Conservation (phyloP, 306 rosid genomes). For the Castanea sativa region DNA sequence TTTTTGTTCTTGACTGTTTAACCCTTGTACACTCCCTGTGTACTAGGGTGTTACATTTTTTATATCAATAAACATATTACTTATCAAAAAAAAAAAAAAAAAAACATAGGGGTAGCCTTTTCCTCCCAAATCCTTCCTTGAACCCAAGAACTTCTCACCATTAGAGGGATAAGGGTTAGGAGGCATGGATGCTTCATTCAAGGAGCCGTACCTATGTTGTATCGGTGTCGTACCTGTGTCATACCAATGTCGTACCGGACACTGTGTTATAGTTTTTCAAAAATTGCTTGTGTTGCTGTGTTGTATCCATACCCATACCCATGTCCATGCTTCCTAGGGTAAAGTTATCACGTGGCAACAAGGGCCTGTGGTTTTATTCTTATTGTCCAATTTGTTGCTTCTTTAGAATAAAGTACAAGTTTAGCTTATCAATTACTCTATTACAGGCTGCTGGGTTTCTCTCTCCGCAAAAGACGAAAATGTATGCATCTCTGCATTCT, state of each 20-base stretch:
- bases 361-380: neutral
- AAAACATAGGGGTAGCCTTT: neutral
- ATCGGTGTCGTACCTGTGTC: too few relatives aligned
- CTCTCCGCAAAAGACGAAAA: constrained; percentile 73
- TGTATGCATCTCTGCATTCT: constrained; percentile 49
- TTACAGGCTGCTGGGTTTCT: constrained; percentile 71
- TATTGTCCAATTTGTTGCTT: constrained; percentile 13
- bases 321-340: neutral
- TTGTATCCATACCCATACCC: too few relatives aligned
- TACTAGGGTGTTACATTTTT: too few relatives aligned
- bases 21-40: too few relatives aligned
- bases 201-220: too few relatives aligned
- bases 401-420: constrained; percentile 7
- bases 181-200: too few relatives aligned
- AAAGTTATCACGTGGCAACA: neutral
- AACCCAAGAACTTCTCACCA: neutral
- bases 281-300: too few relatives aligned
- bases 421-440: constrained; percentile 34
- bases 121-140: neutral
- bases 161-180: neutral
- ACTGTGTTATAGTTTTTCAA: too few relatives aligned
- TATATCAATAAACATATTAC: too few relatives aligned
- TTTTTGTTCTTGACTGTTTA: too few relatives aligned
- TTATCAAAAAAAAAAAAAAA: too few relatives aligned
- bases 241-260: too few relatives aligned